Base-by-base conservation (phyloP, 1,284 basidiomycete species). In the Papiliotrema fonsecae region DNA sequence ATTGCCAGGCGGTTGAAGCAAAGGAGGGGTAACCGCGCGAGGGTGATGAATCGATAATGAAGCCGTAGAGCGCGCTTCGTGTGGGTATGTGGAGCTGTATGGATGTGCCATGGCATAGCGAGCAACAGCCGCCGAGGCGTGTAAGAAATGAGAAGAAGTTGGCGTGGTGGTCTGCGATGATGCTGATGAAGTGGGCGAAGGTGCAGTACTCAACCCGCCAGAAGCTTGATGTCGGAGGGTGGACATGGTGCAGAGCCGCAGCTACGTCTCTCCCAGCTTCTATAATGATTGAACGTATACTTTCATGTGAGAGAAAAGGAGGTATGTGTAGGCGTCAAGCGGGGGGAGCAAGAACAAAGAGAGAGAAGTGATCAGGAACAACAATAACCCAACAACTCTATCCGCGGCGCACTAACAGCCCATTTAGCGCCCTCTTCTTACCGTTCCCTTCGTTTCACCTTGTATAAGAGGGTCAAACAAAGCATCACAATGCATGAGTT, bases 21-120 rank as follows among this genome's bases (percentile, higher is more conserved):
- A 42, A 1, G 67, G 64, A 13, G 68, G 67, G 0, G 67, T 66
- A 9, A 60, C 40, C 6, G 66, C 52, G 19, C 66, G 63, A 32
- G 58, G 52, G 34, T 58, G 59, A 18, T 47, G 35, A 42, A 49
- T 49, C 5, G 47, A 16, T 34, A 47, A 34, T 18, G 50, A 44
- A 18, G 48, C 38, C 38, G 46, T 36, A 38, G 45, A 34, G 34
- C 38, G 32, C 24, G 47, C 31, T 37, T 50, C 39, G 16, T 27
- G 10, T 26, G 51, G 39, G 43, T 24, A 46, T n/a, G 54, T 19
- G 16, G 38, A 28, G 22, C 44, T 38, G 32, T 50, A 51, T 6
- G 51, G 49, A 32, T 50, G 47, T 6, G 44, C 11, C 14, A 45
- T 13, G 10, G 35, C 35, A 28, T 48, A 41, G 22, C 46, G 26